A percentile compares a stretch with the other conserved stretches of the same genome.
These are phyloP conservation scores for Lactarius sanguifluus DNA, from an alignment of 768 basidiomycete genomes.

Conservation along the genomic window DNA sequence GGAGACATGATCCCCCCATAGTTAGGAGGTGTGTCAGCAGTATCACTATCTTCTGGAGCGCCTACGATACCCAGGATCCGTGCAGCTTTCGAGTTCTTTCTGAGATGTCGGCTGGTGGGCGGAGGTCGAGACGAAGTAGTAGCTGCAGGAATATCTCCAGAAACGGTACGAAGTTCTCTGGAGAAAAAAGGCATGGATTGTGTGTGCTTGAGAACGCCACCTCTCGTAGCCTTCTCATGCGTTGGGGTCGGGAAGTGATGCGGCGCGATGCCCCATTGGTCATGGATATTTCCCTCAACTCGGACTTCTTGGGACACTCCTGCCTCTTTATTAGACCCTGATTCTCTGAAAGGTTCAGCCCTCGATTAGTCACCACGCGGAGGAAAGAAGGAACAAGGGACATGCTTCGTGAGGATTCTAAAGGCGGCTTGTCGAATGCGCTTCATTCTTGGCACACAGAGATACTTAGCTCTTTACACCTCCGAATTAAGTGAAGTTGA, in stretches of 20 bases:
- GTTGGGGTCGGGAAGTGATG: background rate
- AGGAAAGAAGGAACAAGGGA: background rate
- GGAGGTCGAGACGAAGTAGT: background rate
- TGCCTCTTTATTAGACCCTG: background rate
- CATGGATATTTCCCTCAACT: background rate
- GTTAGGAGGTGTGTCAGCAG: background rate
- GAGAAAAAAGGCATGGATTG: conserved; percentile 21
- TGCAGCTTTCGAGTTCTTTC: conserved; percentile 19
- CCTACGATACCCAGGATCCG: conserved; percentile 4
- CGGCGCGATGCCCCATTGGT: conserved; percentile 17
- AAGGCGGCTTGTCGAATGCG: conserved; percentile 18
- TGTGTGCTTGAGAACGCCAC: conserved; percentile 4
- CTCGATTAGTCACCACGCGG: conserved; percentile 1
- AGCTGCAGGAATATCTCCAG: background rate
- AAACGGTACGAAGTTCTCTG: background rate
- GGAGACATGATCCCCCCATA: conserved; percentile 11
- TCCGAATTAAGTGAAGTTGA: background rate
- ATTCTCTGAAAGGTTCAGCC: conserved; percentile 2
- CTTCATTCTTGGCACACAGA: conserved; percentile 4
- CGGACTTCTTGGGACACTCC: background rate
- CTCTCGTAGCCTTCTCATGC: background rate
- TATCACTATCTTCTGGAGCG: background rate
- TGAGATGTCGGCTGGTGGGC: background rate
- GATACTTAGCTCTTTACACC: background rate
- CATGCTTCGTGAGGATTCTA: conserved; percentile 12